These are phyloP conservation scores for Ascochyta lentis DNA, from an alignment of 2,329 filamentous ascomycete species.

Conservation along the genomic window DNA sequence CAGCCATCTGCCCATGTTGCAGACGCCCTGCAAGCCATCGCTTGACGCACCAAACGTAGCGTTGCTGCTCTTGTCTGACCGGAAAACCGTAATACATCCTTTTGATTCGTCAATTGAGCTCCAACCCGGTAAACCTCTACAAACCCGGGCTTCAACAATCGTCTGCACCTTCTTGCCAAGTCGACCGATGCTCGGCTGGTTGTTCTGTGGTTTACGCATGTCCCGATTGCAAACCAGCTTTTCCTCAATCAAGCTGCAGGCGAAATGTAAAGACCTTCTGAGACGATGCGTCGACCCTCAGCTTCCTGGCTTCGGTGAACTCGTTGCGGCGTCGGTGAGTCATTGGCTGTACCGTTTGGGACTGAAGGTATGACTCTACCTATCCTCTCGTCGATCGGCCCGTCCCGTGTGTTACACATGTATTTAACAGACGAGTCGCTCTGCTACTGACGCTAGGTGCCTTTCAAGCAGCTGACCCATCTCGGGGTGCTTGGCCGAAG, in stretches of 20 bases:
- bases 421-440: slow-evolving; percentile 12
- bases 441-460: slow-evolving; percentile 17
- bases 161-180: slow-evolving; percentile 35
- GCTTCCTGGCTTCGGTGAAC: not conserved
- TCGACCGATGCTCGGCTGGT: slow-evolving; percentile 16
- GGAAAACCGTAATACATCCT: slow-evolving; percentile 23
- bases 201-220: not conserved
- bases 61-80: slow-evolving; percentile 42
- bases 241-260: not conserved
- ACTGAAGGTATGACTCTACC: slow-evolving; percentile 29
- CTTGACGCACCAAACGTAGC: slow-evolving; percentile 27
- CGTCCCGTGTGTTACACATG: slow-evolving; percentile 27
- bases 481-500: slow-evolving; percentile 26
- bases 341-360: not conserved
- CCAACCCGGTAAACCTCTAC: slow-evolving; percentile 5
- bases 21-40: slow-evolving; percentile 24
- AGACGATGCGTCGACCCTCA: not conserved
- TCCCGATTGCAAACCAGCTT: not conserved
- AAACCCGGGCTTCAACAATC: slow-evolving; percentile 23
- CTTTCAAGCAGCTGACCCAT: slow-evolving; percentile 16
- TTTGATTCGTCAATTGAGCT: slow-evolving; percentile 30
- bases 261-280: not conserved
- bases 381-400: slow-evolving; percentile 21
- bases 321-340: not conserved
- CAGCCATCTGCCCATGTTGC: slow-evolving; percentile 22